Percentiles rank a stretch among this genome's conserved stretches.
Evolutionary conservation across 179 eudicot species (phyloP).

Genomic region (Heliamphora pulchella): DNA sequence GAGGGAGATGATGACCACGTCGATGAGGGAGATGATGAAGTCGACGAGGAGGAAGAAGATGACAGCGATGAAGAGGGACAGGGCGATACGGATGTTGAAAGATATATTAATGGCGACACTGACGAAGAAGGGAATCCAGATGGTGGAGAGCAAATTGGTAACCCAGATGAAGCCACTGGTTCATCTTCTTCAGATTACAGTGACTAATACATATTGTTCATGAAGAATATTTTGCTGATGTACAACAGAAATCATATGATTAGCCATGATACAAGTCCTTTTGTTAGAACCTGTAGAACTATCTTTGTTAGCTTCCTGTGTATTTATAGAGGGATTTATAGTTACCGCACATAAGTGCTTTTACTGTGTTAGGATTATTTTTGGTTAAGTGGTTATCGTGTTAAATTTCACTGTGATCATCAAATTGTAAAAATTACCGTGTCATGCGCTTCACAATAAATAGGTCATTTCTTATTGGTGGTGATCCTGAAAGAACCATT

Average conservation of each 20-base stretch:
- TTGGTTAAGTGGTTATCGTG: not conserved
- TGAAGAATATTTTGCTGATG: not conserved
- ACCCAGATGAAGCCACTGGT: slow-evolving; percentile 35
- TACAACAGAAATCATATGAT: not conserved
- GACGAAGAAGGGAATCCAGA: slow-evolving; percentile 42
- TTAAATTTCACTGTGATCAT: not conserved
- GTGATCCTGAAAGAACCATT: not conserved
- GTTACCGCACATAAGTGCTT: not conserved
- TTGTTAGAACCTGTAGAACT: slow-evolving; percentile 6
- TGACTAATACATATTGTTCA: slow-evolving; percentile 15
- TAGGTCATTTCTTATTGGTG: not conserved
- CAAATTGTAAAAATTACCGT: slow-evolving; percentile 2
- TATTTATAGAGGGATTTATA: slow-evolving; percentile 12
- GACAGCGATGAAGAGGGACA: slow-evolving; percentile 40
- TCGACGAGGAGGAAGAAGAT: slow-evolving; percentile 33
- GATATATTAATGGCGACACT: slow-evolving; percentile 46
- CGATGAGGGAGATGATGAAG: slow-evolving; percentile 24
- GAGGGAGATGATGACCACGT: slow-evolving; percentile 23
- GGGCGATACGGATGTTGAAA: slow-evolving; percentile 37
- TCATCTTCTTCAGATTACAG: slow-evolving; percentile 64
- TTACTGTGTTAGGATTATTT: slow-evolving; percentile 5
- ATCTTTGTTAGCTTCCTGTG: not conserved
- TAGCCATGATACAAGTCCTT: not conserved
- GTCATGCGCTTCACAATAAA: not conserved
- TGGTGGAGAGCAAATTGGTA: slow-evolving; percentile 23